Evolutionary conservation across 306 rosid genomes (phyloP).

Genomic region (Oemleria cerasiformis): DNA sequence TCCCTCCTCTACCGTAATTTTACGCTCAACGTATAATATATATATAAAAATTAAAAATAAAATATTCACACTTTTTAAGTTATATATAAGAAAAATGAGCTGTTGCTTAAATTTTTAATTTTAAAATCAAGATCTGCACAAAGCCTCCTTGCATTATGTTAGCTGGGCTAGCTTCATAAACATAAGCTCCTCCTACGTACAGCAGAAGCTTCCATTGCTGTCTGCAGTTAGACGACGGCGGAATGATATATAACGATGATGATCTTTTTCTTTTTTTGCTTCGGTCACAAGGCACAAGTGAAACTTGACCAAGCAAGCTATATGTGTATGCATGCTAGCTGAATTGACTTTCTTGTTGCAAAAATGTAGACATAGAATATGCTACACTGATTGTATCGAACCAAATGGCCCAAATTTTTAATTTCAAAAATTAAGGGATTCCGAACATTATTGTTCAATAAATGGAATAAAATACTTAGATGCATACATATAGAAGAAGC

Average conservation of each 20-base stretch:
- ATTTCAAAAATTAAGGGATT: constrained; percentile 9
- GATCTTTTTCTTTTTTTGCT: too few relatives aligned
- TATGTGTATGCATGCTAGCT: not conserved
- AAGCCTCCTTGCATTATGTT: not conserved
- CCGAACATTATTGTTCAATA: constrained; percentile 2
- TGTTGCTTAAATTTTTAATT: not conserved
- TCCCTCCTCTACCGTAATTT: not conserved
- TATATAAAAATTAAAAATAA: not conserved
- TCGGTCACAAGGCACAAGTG: too few relatives aligned
- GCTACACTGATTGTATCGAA: constrained; percentile 8
- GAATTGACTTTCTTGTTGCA: not conserved
- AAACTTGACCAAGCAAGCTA: too few relatives aligned
- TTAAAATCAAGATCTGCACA: not conserved
- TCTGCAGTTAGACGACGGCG: not conserved
- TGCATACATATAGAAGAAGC: constrained; percentile 9
- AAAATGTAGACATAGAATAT: not conserved
- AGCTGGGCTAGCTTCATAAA: not conserved
- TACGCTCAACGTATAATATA: not conserved
- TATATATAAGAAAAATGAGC: not conserved
- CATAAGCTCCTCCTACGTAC: too few relatives aligned
- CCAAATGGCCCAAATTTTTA: not conserved
- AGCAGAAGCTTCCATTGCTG: constrained; percentile 3
- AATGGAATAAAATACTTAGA: not conserved
- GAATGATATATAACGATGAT: too few relatives aligned
- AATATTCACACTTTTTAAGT: not conserved